A percentile compares a stretch with the other conserved stretches of the same genome.
Conservation (phyloP, 2,329 filamentous ascomycete species). For the Cladophialophora immunda region DNA sequence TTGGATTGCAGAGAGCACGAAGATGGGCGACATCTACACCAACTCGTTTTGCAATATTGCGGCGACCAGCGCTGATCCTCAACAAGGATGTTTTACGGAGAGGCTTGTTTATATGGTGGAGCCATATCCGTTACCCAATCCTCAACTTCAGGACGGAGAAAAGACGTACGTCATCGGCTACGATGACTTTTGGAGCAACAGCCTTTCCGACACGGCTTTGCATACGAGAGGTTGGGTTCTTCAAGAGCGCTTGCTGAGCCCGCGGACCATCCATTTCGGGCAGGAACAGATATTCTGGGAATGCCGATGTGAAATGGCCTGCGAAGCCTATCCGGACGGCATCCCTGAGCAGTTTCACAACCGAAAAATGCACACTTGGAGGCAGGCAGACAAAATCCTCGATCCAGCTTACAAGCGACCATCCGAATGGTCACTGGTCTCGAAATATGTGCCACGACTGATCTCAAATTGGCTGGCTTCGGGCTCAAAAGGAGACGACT, state of each 20-base stretch:
- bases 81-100: constrained; percentile 16
- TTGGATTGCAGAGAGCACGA: constrained; percentile 21
- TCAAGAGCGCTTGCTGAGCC: constrained; percentile 31
- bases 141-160: constrained; percentile 1
- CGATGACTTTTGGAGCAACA: constrained; percentile 30
- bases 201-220: constrained; percentile 25
- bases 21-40: constrained; percentile 35
- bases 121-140: constrained; percentile 17
- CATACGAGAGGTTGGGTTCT: constrained; percentile 30
- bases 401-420: constrained; percentile 2
- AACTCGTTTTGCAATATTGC: constrained; percentile 32
- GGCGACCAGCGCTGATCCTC: constrained; percentile 26
- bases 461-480: background rate
- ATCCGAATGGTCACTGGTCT: background rate
- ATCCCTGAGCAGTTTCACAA: constrained; percentile 27
- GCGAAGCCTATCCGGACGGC: constrained; percentile 29
- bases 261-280: constrained; percentile 33
- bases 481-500: background rate
- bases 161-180: constrained; percentile 26
- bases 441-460: background rate
- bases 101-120: constrained; percentile 14
- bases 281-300: constrained; percentile 33
- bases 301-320: constrained; percentile 27
- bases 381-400: constrained; percentile 16
- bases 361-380: constrained; percentile 18